These are phyloP conservation scores for Sordariomycetes sp. DNA, from an alignment of 2,329 filamentous ascomycete species.

Conservation along the genomic window DNA sequence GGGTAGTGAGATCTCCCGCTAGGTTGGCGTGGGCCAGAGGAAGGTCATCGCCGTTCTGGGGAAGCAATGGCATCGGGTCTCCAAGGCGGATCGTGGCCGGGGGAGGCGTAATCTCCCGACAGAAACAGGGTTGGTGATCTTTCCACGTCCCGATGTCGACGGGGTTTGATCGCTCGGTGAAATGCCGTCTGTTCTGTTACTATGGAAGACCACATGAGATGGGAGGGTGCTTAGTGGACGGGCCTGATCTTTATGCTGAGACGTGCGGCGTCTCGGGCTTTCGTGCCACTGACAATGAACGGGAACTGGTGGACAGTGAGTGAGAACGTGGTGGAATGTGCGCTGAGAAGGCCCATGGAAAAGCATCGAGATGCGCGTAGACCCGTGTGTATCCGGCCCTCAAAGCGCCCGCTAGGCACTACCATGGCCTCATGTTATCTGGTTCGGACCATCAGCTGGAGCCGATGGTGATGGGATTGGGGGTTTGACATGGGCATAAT, in stretches of 20 bases:
- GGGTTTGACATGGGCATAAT: neutral
- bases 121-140: neutral
- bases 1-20: neutral
- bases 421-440: neutral
- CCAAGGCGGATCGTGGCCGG: neutral
- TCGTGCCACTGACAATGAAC: neutral
- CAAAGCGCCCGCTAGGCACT: neutral
- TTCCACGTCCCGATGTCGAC: neutral
- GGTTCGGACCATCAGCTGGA: neutral
- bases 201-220: no score
- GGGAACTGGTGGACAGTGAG: conserved; percentile 1
- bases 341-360: neutral
- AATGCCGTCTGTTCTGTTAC: neutral
- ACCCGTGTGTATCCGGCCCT: neutral
- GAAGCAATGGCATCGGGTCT: neutral
- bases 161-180: conserved; percentile 4
- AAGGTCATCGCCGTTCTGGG: neutral
- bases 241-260: neutral
- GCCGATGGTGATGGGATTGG: neutral
- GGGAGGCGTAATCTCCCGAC: neutral
- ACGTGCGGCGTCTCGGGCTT: neutral
- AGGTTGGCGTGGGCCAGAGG: conserved; percentile 4
- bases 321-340: neutral
- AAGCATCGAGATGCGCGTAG: neutral
- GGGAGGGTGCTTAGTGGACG: no score